Base-by-base conservation (phyloP, 192 early-diverging fungal species). In the Coemansia sp. region DNA sequence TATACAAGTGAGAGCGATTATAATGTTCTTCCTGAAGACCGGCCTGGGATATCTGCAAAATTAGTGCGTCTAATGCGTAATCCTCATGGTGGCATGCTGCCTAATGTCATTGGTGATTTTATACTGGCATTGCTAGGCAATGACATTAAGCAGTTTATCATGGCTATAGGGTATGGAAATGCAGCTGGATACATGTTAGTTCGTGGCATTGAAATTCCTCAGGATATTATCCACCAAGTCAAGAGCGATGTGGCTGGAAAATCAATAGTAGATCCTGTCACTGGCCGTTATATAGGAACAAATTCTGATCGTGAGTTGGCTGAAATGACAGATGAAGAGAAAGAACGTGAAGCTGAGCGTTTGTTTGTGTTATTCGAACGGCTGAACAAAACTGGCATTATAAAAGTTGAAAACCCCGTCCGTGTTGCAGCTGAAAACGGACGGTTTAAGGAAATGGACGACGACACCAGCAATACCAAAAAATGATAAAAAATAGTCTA, bases 301-400 rank as follows among this genome's bases (percentile, higher is more conserved):
- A 76, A 85, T 19, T 59, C 76, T 21, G 58, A 82, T 23, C 78
- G 75, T 3, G 85, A 87, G 33, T 86, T 93, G 76, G 86, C 88
- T 6, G 84, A 86, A 14, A 94, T 99, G 93, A 97, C 94, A 2
- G 94, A 96, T 42, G 97, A 96, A 70, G 95, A 99, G 72, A 97
- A 97, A 70, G 94, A 97, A 68, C 79, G 89, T 36, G 97, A 99
- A 66, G 94, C 94, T 3, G 94, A 96, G 73, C 85, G 86, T 24
- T 70, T 99, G 71, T 89, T 98, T 84, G 95, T 95, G 1, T 84
- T 97, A 75, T 95, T 99, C 83, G 95, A 99, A 62, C 85, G 92
- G 64, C 79, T 97, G 33, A 93, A 97, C 61, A 90, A 89, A 63
- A 95, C 91, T 6, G 97, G 97, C 22, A 78, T 98, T 3, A 91